Evolutionary conservation across 1,284 basidiomycete genomes (phyloP), one percentile per base, ranked within the genome.

Genomic region (Moniliophthora roreri): DNA sequence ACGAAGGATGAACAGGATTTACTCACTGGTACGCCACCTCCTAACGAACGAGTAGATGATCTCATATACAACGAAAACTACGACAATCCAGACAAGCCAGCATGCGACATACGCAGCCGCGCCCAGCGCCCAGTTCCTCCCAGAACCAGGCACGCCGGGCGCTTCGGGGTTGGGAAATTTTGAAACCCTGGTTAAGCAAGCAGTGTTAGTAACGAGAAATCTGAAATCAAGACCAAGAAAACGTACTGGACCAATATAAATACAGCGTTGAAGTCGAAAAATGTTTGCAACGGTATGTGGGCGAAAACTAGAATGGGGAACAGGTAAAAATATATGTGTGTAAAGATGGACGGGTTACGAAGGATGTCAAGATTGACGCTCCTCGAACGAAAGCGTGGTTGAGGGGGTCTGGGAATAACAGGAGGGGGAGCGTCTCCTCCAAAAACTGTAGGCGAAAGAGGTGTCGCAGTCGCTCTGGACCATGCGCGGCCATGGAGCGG

Each of bases 1-100:
- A 46, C n/a, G 34, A 18, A 46, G 48, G 34, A 40, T 42, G 45
- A 50, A 51, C 51, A 32, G 37, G 34, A 42, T 23, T 11, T n/a
- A 89, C 91, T 79, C 66, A 91, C 89, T 88, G 61, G 87, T 76
- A 59, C 91, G 80, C 92, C 92, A 94, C 55, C 89, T 74, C 53
- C 91, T 76, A 60, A 79, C 79, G 67, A 91, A 93, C 42, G 85
- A 89, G 66, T 87, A 94, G 34, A 90, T 72, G 42, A 91, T 66
- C 60, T 93, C 91, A 70, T 93, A 93, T 23, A 90, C 68, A 57
- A 93, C 64, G 65, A 87, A 82, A n/a, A 94, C 81, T n/a, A 81
- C 78, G 51, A 88, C 66, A 35, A 91, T 77, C 79, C 89, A 92
- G 40, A 81, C 75, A 48, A 80, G 67, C 85, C 89, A 93, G 68